Base-by-base conservation (phyloP, 129 eudicot species). In the Smallanthus sonchifolius region DNA sequence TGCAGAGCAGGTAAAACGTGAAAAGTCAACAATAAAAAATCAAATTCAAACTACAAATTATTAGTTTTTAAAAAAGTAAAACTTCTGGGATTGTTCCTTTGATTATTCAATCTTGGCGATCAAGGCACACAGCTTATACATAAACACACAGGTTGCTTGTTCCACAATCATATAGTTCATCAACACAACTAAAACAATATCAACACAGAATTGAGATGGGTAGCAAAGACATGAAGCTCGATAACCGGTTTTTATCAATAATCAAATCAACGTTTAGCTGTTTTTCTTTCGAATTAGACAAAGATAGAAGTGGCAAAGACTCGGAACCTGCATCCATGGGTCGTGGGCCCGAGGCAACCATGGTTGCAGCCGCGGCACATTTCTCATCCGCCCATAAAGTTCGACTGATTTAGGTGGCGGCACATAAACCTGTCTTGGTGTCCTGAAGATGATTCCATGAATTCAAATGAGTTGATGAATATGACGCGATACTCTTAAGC, bases 351-450 rank as follows among this genome's bases (percentile, higher is more conserved):
- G 82, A 80, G 80, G 82, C 72, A 38, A 73, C 79, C 69, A 80
- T 84, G 82, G 69, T 84, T 4, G 76, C 79, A 37, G 84, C 84
- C 0, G 82, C 84, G 4, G 72, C 43, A 67, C 87, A 84, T 51
- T 84, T 84, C 69, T 80, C 84, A 11, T 44, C 63, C 1, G 80
- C 71, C 2, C 86, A 76, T 44, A 84, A 84, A 80, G 75, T 84
- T 52, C 72, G 78, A 17, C 39, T 84, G 8, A 78, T 57, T 10
- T 76, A 60, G 54, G 80, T 77, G 65, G 14, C 7, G 0, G 15
- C 48, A 61, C 32, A 8, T 5, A 38, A 62, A 35, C 67, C 2
- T 1, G 20, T 4, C 44, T 62, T 62, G 4, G 20, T 32, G 67
- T 28, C 38, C n/a, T 55, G 14, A 55, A 8, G 38, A 57, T 32